phyloP scores from a whole-genome alignment of 2,329 filamentous ascomycete species.

The Penicillium sp. region DNA sequence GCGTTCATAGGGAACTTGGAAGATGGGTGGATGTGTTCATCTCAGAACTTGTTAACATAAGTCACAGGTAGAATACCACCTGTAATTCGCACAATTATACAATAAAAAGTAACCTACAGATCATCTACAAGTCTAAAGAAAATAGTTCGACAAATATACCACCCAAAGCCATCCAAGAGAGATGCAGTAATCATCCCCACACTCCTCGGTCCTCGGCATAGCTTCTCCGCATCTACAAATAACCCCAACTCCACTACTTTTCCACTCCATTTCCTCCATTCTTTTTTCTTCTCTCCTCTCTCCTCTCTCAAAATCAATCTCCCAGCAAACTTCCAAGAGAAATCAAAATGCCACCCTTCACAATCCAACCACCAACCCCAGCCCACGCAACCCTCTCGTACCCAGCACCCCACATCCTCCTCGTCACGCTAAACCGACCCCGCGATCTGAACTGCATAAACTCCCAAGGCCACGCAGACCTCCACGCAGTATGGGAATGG shows the following conservation, averaged over 20 bases:
- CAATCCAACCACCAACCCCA: conserved; percentile 30
- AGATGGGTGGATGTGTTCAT: conserved; percentile 13
- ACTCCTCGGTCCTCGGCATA: conserved; percentile 24
- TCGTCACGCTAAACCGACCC: conserved; percentile 48
- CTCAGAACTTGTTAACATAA: not conserved
- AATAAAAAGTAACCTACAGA: not conserved
- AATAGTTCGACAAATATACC: not conserved
- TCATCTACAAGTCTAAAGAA: not conserved
- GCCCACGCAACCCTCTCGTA: conserved; percentile 38
- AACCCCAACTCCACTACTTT: not conserved
- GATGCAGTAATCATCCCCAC: conserved; percentile 5
- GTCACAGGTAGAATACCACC: not conserved
- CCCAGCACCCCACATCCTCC: conserved; percentile 46
- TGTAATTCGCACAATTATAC: not conserved
- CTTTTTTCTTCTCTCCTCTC: not conserved
- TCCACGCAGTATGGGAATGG: conserved; percentile 46
- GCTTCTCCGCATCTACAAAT: conserved; percentile 17
- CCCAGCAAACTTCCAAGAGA: not conserved
- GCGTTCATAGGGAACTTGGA: conserved; percentile 13
- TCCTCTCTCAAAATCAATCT: not conserved
- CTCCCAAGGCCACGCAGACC: conserved; percentile 40
- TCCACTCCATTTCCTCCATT: not conserved
- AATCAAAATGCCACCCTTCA: conserved; percentile 26
- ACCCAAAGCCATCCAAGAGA: not conserved
- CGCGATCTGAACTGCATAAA: conserved; percentile 47